These are phyloP conservation scores for Citrullus mucosospermus DNA, from an alignment of 306 rosid species.

Conservation along the genomic window DNA sequence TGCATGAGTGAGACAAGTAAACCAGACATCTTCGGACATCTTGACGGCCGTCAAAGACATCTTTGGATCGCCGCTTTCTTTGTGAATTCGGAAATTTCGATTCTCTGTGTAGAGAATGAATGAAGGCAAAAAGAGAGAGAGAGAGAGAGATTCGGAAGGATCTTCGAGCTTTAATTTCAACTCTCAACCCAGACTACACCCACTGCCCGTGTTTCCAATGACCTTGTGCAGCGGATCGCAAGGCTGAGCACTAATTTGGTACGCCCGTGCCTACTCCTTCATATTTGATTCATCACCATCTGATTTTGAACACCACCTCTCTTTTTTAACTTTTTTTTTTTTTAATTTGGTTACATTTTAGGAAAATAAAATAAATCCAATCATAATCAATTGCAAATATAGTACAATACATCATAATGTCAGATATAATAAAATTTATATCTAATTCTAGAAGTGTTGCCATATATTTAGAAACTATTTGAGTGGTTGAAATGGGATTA, in stretches of 20 bases:
- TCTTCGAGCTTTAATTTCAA: background rate
- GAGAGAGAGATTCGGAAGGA: background rate
- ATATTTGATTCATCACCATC: background rate
- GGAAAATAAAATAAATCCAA: too few species aligned
- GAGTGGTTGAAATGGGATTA: too few species aligned
- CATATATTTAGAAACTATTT: too few species aligned
- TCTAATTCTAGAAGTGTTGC: too few species aligned
- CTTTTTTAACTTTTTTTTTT: background rate
- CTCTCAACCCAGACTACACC: background rate
- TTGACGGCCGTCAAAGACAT: conserved; percentile 82
- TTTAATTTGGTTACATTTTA: too few species aligned
- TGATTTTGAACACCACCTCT: background rate
- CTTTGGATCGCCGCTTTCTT: conserved; percentile 5
- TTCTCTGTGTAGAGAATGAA: background rate
- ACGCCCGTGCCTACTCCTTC: background rate
- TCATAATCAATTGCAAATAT: too few species aligned
- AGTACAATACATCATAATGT: too few species aligned
- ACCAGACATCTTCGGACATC: conserved; percentile 91
- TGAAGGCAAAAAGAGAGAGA: background rate
- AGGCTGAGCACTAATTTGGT: background rate
- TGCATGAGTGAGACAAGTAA: conserved; percentile 88
- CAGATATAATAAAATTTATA: too few species aligned
- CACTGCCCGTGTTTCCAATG: background rate
- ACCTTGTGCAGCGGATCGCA: background rate
- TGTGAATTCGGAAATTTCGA: background rate